phyloP scores from a whole-genome alignment of 371 early-diverging fungal species.

The Mortierella sp. region DNA sequence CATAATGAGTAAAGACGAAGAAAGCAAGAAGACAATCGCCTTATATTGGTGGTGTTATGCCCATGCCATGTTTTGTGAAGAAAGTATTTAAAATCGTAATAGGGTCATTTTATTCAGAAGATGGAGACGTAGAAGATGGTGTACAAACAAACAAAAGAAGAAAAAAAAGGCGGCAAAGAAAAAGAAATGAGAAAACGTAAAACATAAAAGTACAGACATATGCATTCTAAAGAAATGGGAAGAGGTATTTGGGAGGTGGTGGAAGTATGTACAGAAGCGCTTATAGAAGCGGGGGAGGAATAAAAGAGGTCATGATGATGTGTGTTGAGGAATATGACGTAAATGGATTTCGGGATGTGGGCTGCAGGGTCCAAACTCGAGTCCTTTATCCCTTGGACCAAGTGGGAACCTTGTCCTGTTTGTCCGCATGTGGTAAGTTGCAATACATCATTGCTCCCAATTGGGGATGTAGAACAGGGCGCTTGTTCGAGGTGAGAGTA shows the following conservation, averaged over 20 bases:
- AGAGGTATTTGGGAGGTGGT: neutral
- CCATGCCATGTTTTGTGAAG: too few species aligned
- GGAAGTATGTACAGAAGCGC: neutral
- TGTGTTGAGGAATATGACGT: neutral
- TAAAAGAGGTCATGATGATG: slow-evolving; percentile 10
- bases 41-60: neutral
- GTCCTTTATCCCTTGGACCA: neutral
- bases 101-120: neutral
- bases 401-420: neutral
- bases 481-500: neutral
- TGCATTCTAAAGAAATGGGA: neutral
- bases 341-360: neutral
- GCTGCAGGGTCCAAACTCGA: neutral
- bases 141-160: neutral
- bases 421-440: neutral
- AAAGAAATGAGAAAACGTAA: neutral
- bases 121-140: neutral
- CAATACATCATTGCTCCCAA: slow-evolving; percentile 1
- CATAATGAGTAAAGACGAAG: neutral
- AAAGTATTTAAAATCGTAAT: neutral
- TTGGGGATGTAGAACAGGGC: neutral
- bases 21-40: too few species aligned
- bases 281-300: too few species aligned
- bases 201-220: neutral
- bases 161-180: neutral